Conservation (phyloP, 768 basidiomycete species). For the Phanerochaete carnosa region DNA sequence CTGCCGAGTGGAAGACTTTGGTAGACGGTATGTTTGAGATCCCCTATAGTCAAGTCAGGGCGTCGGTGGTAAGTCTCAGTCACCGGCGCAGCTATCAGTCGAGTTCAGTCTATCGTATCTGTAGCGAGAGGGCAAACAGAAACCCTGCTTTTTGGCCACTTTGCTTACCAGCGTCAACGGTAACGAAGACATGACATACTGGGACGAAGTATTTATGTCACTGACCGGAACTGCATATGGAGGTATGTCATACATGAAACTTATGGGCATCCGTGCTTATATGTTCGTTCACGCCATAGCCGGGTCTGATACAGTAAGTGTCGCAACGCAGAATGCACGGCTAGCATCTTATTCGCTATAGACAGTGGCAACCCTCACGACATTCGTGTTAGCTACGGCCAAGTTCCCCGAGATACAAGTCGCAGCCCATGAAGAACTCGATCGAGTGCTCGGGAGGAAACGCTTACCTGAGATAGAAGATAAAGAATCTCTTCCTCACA, state of each 20-base stretch:
- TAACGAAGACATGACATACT: not conserved
- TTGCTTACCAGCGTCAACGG: not conserved
- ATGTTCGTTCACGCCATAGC: not conserved
- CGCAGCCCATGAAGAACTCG: slow-evolving; percentile 28
- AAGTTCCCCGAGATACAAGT: slow-evolving; percentile 15
- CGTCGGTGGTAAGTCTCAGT: not conserved
- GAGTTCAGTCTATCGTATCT: not conserved
- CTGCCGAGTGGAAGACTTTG: not conserved
- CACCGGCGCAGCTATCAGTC: not conserved
- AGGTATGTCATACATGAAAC: too few relatives aligned
- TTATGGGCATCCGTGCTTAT: too few relatives aligned
- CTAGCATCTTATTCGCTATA: not conserved
- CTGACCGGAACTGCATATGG: too few relatives aligned
- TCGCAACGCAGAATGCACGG: not conserved
- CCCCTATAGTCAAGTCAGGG: not conserved
- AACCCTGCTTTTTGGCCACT: not conserved
- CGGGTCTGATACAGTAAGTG: not conserved
- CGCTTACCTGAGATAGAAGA: slow-evolving; percentile 62
- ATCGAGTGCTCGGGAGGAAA: slow-evolving; percentile 43
- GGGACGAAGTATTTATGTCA: not conserved
- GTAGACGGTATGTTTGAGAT: not conserved
- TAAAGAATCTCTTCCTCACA: slow-evolving; percentile 51
- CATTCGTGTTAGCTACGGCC: slow-evolving; percentile 23
- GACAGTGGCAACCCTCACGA: not conserved
- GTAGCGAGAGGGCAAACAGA: not conserved